Percentiles rank a stretch among this genome's conserved stretches.
Evolutionary conservation across 768 basidiomycete species (phyloP).

Genomic region (Mrakia frigida): DNA sequence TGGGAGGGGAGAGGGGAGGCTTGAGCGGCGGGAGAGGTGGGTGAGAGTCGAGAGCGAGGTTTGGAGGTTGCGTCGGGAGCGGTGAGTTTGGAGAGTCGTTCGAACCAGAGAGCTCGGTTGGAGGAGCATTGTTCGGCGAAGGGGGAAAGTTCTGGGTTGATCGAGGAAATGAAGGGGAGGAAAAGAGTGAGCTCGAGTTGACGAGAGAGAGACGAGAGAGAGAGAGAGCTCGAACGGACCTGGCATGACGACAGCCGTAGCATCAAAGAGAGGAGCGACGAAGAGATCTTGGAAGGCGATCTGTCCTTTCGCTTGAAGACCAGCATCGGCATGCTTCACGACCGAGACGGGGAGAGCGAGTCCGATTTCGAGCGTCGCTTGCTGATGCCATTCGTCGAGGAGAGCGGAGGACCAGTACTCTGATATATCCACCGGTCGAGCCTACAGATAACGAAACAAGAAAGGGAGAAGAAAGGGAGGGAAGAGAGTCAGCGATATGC

Average conservation of each 20-base stretch:
- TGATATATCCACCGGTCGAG: conserved; percentile 85
- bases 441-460: conserved; percentile 57
- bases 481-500: neutral
- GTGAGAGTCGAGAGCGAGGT: neutral
- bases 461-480: neutral
- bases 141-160: conserved; percentile 56
- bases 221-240: conserved; percentile 49
- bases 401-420: conserved; percentile 88
- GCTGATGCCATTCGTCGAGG: conserved; percentile 82
- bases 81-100: conserved; percentile 44
- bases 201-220: neutral
- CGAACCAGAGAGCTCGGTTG: conserved; percentile 68
- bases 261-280: conserved; percentile 74
- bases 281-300: conserved; percentile 82
- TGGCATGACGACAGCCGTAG: conserved; percentile 67
- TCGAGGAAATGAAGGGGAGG: no score
- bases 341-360: conserved; percentile 66
- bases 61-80: neutral
- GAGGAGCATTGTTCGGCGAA: conserved; percentile 63
- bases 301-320: conserved; percentile 73
- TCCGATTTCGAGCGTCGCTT: conserved; percentile 76
- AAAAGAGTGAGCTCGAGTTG: no score
- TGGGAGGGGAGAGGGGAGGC: neutral
- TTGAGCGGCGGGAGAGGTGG: no score
- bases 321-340: conserved; percentile 51